Evolutionary conservation across 768 basidiomycete genomes (phyloP), one percentile per base, ranked within the genome.

Genomic region (Cubamyces lactineus): DNA sequence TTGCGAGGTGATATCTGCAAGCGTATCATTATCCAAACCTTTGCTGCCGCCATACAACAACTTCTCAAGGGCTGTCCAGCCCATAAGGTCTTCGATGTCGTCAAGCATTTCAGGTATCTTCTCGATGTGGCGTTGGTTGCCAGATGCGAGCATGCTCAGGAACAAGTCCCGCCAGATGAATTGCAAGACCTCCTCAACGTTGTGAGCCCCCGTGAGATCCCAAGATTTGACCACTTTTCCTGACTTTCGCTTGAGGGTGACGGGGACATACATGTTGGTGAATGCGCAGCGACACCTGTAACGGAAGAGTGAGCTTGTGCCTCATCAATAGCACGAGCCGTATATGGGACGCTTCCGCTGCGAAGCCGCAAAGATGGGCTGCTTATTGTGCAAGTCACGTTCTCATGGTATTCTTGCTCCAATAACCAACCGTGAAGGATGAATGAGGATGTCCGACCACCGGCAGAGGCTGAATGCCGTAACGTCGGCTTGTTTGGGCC

Each of bases 161-260:
- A 89, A 83, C 19, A 89, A 76, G 62, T 89, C 88, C 6, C 87
- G 79, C 87, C 87, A 89, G 54, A 89, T 82, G 85, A 86, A 89
- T 17, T 87, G 71, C 6, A 84, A 61, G 42, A 81, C 75, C 15
- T 72, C 74, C 26, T 80, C 76, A 19, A 86, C 73, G 23, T 76
- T 76, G 30, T 79, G 77, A 0, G 80, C 80, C 3, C 86, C 86
- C 3, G 71, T 71, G 21, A 87, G 69, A 21, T 71, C 68, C 57
- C 87, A 86, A 0, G 76, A 73, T 65, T 82, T 86, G 66, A 86
- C 69, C 23, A 75, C 43, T 39, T 77, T 79, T 15, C 81, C 80
- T 12, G 73, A 76, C 52, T 76, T 78, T 50, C 72, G 58, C n/a
- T 66, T 81, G 58, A 88, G 79, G 11, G 69, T 67, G 55, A 85